A percentile compares a stretch with the other conserved stretches of the same genome.
Conservation (phyloP, 495 filamentous ascomycete species). For the Aspergillus bertholletiae region DNA sequence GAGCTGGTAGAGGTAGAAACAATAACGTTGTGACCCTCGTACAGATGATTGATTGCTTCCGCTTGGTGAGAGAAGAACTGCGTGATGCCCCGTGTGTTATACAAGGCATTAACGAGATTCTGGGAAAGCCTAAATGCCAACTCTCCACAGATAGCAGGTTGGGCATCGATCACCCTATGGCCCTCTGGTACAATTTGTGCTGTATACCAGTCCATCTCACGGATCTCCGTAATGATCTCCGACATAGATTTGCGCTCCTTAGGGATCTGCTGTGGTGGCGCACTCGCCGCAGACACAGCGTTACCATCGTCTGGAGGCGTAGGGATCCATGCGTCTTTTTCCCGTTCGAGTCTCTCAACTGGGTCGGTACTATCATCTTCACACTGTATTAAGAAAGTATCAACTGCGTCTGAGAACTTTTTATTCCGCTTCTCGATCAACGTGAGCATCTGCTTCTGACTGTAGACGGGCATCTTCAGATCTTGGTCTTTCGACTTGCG, state of each 20-base stretch:
- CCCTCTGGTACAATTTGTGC: conserved; percentile 93
- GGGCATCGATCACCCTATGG: conserved; percentile 87
- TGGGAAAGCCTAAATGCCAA: conserved; percentile 85
- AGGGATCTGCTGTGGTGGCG: conserved; percentile 66
- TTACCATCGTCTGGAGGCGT: conserved; percentile 48
- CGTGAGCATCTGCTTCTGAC: conserved; percentile 85
- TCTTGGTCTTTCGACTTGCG: conserved; percentile 69
- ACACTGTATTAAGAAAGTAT: conserved; percentile 72
- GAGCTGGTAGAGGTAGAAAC: conserved; percentile 94
- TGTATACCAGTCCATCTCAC: conserved; percentile 78
- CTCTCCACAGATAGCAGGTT: conserved; percentile 78
- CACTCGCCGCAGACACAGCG: conserved; percentile 29
- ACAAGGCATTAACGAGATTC: conserved; percentile 87
- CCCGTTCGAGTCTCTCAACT: conserved; percentile 54
- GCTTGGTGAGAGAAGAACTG: conserved; percentile 92
- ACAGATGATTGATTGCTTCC: conserved; percentile 87
- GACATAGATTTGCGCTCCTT: conserved; percentile 76
- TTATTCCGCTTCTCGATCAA: conserved; percentile 88
- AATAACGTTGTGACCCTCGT: conserved; percentile 83
- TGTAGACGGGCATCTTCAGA: conserved; percentile 89
- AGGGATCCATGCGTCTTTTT: conserved; percentile 44
- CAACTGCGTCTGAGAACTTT: conserved; percentile 78
- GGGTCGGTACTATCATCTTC: conserved; percentile 64
- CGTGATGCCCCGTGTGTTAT: conserved; percentile 82
- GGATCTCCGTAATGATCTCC: conserved; percentile 83